Base-by-base conservation (phyloP, 2,329 filamentous ascomycete species). In the Sporothrix pseudoabietina region DNA sequence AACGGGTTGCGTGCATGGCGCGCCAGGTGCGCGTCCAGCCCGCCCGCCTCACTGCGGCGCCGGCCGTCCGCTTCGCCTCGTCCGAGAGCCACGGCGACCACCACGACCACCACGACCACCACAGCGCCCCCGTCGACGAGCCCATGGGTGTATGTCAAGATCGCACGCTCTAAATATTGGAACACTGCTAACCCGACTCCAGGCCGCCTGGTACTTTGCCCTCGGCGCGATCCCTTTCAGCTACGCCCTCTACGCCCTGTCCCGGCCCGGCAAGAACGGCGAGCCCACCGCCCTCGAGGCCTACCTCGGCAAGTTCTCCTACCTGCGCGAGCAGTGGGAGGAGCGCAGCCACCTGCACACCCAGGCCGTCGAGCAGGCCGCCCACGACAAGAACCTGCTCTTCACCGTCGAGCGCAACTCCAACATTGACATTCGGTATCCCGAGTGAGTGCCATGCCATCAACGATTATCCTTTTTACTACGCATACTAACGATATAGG, bases 341-440 rank as follows among this genome's bases (percentile, higher is more conserved):
- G 80, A 82, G 76, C 85, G 85, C 80, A 89, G 88, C 79, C 79
- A 83, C 39, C 79, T 87, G 71, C 86, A 86, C 80, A 86, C 85
- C 55, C 83, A 84, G 72, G 80, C 84, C 30, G 78, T 86, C 76
- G 85, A 89, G 79, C 86, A 89, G 82, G 87, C 87, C 61, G 86
- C 85, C 59, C 85, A 83, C 78, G 87, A 89, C 81, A 86, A 84
- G 78, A 86, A 88, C 77, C 82, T 89, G 70, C 85, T 89, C 77
- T 79, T 83, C 77, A 82, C 85, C 77, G 81, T 80, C 71, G 80
- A 81, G 77, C 83, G 83, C 79, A 83, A 83, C 79, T 79, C 78
- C 76, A 83, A 83, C 76, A 81, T 87, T 77, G 86, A 89, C 75
- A 83, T 89, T 76, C 84, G 84, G 76, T 88, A 81, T 76, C 87